These are phyloP conservation scores for Cenococcum geophilum DNA, from an alignment of 495 filamentous ascomycete genomes.

Conservation along the genomic window DNA sequence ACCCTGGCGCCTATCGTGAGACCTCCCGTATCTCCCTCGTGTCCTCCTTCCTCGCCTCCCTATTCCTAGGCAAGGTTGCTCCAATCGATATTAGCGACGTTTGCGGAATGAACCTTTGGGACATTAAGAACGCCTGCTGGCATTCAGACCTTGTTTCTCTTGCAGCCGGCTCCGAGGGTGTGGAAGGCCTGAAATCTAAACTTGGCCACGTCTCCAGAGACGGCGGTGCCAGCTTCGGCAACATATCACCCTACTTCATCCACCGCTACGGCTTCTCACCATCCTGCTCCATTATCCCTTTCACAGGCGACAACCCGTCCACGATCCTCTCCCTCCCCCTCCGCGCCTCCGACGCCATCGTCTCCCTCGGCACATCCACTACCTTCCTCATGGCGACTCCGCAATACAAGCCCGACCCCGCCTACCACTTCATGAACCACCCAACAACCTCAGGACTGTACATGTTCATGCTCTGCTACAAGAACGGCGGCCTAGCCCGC, in stretches of 20 bases:
- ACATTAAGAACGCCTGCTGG: conserved; percentile 69
- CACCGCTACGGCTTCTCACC: conserved; percentile 68
- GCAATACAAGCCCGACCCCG: conserved; percentile 77
- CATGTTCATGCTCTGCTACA: conserved; percentile 99
- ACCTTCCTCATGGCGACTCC: conserved; percentile 96
- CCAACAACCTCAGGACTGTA: conserved; percentile 42
- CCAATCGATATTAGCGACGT: conserved; percentile 92
- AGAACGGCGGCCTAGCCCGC: conserved; percentile 90
- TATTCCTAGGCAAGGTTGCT: conserved; percentile 80
- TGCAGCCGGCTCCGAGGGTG: conserved; percentile 63
- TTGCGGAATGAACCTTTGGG: conserved; percentile 95
- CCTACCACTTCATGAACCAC: conserved; percentile 49
- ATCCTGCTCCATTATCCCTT: conserved; percentile 70
- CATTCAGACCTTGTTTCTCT: conserved; percentile 66
- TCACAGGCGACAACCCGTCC: conserved; percentile 93
- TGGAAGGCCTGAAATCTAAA: conserved; percentile 64
- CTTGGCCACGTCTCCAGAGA: conserved; percentile 74
- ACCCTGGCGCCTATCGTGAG: conserved; percentile 70
- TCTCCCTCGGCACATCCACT: conserved; percentile 89
- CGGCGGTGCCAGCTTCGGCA: conserved; percentile 71
- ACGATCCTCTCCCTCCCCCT: conserved; percentile 89
- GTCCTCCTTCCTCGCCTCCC: conserved; percentile 87
- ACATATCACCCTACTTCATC: conserved; percentile 68
- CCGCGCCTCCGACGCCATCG: conserved; percentile 80
- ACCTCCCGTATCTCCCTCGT: conserved; percentile 87